Evolutionary conservation across 139 green algal genomes (phyloP), one percentile per base, ranked within the genome.

Genomic region (Tetratostichococcus sp.): DNA sequence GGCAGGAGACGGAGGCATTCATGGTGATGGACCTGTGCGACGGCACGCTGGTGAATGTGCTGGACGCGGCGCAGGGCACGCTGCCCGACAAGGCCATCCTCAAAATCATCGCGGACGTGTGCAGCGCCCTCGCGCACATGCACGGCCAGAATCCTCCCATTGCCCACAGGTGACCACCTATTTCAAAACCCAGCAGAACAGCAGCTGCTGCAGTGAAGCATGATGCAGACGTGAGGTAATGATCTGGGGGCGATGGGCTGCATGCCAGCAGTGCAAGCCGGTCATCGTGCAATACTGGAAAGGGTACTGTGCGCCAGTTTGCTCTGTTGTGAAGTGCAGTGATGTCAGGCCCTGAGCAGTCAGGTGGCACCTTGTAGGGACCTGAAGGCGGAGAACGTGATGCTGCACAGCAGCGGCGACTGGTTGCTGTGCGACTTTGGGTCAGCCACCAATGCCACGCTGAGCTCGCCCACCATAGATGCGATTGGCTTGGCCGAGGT

Each of bases 391-490:
- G 94, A 98, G 82, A 98, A 98, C 76, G 82, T 98, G 71, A 83
- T 98, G 70, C 86, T 85, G 67, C 84, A 84, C 16, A 31, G 66
- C 30, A 35, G 28, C 62, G 88, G 89, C 1, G 69, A 75, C 32
- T 99, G 94, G 94, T 90, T 97, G 73, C 82, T 98, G 59, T 98
- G 92, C 76, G 95, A 99, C 81, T 99, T 97, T 82, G 95, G 95
- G 66, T 93, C 83, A 77, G 76, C 80, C n/a, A 92, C 86, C 26
- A 77, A 68, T 26, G 65, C 17, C 50, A 26, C 50, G 11, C 50
- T 62, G 14, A 8, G 19, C 50, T 26, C 14, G 50, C 50, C 50
- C 11, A 26, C 17, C 14, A 17, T 17, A n/a, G 50, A 62, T 2
- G 17, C 4, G 2, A 62, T 62, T 5, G 50, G 14, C 50, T 62